A percentile compares a stretch with the other conserved stretches of the same genome.
Evolutionary conservation across 305 asterid species (phyloP).

Genomic region (Fraxinus velutina): DNA sequence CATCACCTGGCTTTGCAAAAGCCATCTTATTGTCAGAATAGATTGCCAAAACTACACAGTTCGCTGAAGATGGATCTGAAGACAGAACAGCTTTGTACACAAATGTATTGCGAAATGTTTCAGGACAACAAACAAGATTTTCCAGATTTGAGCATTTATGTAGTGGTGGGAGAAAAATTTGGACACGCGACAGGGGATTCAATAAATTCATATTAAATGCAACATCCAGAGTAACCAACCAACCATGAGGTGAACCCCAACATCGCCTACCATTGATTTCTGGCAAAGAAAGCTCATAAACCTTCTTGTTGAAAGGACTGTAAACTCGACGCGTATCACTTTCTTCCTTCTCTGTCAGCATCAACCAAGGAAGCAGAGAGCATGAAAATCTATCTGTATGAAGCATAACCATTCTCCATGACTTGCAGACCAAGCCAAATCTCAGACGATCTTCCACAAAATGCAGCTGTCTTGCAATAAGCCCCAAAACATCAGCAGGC

Average conservation of each 20-base stretch:
- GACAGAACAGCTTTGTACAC: constrained; percentile 32
- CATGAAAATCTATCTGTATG: constrained; percentile 6
- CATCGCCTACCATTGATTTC: constrained; percentile 23
- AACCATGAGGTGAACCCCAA: constrained; percentile 40
- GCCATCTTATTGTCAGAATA: constrained; percentile 25
- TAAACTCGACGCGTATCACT: constrained; percentile 6
- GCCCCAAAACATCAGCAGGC: constrained; percentile 27
- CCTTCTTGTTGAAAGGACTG: constrained; percentile 20
- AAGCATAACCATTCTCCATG: constrained; percentile 23
- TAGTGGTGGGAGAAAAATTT: constrained; percentile 19
- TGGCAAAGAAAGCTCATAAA: constrained; percentile 18
- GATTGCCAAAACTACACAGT: constrained; percentile 26
- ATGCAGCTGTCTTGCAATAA: constrained; percentile 22
- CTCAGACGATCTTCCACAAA: constrained; percentile 21
- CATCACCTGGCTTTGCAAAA: constrained; percentile 17
- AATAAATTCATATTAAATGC: constrained; percentile 10
- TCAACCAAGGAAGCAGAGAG: constrained; percentile 28
- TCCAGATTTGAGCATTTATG: constrained; percentile 18
- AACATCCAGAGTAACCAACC: constrained; percentile 22
- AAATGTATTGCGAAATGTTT: neutral
- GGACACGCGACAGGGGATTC: constrained; percentile 23
- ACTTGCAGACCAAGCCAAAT: constrained; percentile 25
- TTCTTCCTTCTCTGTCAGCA: constrained; percentile 22
- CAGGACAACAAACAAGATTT: neutral
- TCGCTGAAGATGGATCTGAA: constrained; percentile 23